Percentiles rank a stretch among this genome's conserved stretches.
Conservation (phyloP, 257 asterid genomes). For the Handroanthus guayacan region DNA sequence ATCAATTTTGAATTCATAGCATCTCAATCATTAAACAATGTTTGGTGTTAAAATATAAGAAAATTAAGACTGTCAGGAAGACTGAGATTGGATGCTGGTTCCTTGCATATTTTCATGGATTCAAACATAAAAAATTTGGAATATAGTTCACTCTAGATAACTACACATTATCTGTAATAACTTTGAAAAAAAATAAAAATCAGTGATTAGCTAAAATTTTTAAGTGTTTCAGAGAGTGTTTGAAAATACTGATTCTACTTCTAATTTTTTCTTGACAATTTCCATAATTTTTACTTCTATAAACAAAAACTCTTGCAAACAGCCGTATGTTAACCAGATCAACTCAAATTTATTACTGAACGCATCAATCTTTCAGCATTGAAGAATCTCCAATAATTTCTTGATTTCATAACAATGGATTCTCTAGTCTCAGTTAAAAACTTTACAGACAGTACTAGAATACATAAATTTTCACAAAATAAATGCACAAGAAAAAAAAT, state of each 20-base stretch:
- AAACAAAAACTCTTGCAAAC: too few species aligned
- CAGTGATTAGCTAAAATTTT: too few species aligned
- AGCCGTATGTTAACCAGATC: not conserved
- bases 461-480: slow-evolving; percentile 11
- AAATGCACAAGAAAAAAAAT: not conserved
- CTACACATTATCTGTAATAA: too few species aligned
- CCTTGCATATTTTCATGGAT: too few species aligned
- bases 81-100: slow-evolving; percentile 24
- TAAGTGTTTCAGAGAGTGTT: too few species aligned
- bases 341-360: too few species aligned
- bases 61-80: slow-evolving; percentile 25
- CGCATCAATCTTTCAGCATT: not conserved
- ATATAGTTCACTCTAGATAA: too few species aligned
- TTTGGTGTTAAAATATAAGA: slow-evolving; percentile 20
- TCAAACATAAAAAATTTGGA: too few species aligned
- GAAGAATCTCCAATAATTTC: not conserved
- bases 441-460: not conserved
- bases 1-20: slow-evolving; percentile 35
- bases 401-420: slow-evolving; percentile 9
- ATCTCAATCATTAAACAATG: slow-evolving; percentile 40
- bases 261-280: too few species aligned
- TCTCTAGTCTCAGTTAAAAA: slow-evolving; percentile 1
- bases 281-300: too few species aligned
- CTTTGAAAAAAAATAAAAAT: too few species aligned
- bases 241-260: too few species aligned